Evolutionary conservation across 805 yeast species (phyloP).

Genomic region (baker's yeast (Saccharomyces cerevisiae)): DNA sequence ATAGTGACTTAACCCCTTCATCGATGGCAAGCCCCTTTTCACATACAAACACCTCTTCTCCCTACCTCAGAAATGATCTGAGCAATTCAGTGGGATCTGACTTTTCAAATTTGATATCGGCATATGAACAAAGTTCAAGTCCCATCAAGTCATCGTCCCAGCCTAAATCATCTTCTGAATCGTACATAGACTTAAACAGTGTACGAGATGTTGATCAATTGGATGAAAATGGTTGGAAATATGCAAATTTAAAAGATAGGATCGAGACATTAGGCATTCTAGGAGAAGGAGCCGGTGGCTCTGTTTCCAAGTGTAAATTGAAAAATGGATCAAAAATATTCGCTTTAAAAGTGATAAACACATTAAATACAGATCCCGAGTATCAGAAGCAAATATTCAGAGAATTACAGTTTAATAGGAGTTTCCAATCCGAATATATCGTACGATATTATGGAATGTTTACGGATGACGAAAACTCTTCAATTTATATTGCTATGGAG

Average conservation of each 20-base stretch:
- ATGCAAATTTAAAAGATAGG: conserved; percentile 40
- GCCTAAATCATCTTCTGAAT: not conserved
- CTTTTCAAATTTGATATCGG: conserved; percentile 18
- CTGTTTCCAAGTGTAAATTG: conserved; percentile 72
- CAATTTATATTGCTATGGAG: conserved; percentile 94
- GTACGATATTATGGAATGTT: conserved; percentile 92
- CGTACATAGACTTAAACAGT: not conserved
- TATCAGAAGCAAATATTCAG: conserved; percentile 84
- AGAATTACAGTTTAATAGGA: conserved; percentile 80
- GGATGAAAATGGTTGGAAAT: conserved; percentile 70
- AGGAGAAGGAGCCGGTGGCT: conserved; percentile 95
- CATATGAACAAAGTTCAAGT: conserved; percentile 14
- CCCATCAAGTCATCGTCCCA: not conserved
- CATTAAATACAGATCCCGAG: conserved; percentile 57
- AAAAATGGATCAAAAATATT: conserved; percentile 54
- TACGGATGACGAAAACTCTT: conserved; percentile 61
- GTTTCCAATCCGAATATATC: conserved; percentile 74
- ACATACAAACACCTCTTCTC: not conserved
- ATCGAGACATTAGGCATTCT: conserved; percentile 62
- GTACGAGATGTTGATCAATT: conserved; percentile 41
- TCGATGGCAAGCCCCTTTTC: not conserved
- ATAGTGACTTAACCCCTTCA: not conserved
- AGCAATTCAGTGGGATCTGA: conserved; percentile 20
- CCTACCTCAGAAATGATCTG: conserved; percentile 9
- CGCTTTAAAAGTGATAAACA: conserved; percentile 59